phyloP scores from a whole-genome alignment of 2,329 filamentous ascomycete genomes.

The Colletotrichum shisoi region DNA sequence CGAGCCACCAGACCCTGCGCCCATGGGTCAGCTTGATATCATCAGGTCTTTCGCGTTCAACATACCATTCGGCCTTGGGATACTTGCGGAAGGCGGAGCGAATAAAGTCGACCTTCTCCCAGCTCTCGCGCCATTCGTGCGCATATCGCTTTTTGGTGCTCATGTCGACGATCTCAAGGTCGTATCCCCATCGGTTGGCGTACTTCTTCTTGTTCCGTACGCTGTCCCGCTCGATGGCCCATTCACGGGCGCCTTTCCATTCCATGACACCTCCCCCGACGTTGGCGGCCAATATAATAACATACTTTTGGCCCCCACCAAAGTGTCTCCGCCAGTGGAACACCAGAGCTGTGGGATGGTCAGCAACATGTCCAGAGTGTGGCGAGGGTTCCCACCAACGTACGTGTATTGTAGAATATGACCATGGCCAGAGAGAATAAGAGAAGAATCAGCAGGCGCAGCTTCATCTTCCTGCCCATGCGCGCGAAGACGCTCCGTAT shows the following conservation, averaged over 20 bases:
- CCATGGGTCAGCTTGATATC: not conserved
- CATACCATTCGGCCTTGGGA: slow-evolving; percentile 93
- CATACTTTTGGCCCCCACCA: slow-evolving; percentile 88
- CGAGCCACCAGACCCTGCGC: slow-evolving; percentile 96
- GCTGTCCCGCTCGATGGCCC: slow-evolving; percentile 97
- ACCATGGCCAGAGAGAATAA: slow-evolving; percentile 68
- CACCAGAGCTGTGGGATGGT: slow-evolving; percentile 55
- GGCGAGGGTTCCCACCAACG: slow-evolving; percentile 51
- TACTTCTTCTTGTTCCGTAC: slow-evolving; percentile 95
- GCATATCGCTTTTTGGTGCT: slow-evolving; percentile 98
- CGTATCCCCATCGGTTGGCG: slow-evolving; percentile 86
- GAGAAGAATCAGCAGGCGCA: slow-evolving; percentile 67
- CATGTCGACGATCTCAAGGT: slow-evolving; percentile 97
- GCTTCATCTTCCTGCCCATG: slow-evolving; percentile 71
- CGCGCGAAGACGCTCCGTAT: slow-evolving; percentile 57
- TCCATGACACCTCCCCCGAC: slow-evolving; percentile 98
- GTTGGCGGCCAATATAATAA: slow-evolving; percentile 92
- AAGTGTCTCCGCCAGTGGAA: slow-evolving; percentile 77
- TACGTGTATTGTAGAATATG: slow-evolving; percentile 77
- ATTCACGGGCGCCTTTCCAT: slow-evolving; percentile 96
- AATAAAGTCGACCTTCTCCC: slow-evolving; percentile 98
- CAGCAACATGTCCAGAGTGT: slow-evolving; percentile 40
- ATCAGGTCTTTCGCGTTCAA: slow-evolving; percentile 31
- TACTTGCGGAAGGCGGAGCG: slow-evolving; percentile 90
- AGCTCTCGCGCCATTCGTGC: slow-evolving; percentile 98